phyloP scores from a whole-genome alignment of 2,329 filamentous ascomycete species.

The Colletotrichum spinosum region DNA sequence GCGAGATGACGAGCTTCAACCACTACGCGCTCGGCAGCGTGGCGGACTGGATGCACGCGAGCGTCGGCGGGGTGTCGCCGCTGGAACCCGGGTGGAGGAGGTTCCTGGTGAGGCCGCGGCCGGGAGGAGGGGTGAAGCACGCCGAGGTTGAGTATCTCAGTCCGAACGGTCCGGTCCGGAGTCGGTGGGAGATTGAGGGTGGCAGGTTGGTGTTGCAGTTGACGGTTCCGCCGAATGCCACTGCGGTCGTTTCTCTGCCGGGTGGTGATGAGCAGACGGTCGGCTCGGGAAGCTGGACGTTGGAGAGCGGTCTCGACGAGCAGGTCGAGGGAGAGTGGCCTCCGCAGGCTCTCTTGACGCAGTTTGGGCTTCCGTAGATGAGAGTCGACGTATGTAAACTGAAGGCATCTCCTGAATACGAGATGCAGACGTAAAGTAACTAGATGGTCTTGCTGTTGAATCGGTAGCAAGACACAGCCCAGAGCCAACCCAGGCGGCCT shows the following conservation, averaged over 20 bases:
- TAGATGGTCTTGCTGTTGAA: not conserved
- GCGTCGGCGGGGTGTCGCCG: constrained; percentile 43
- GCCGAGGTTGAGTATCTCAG: constrained; percentile 45
- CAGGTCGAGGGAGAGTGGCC: constrained; percentile 4
- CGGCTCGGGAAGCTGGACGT: constrained; percentile 9
- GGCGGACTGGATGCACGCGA: too few species aligned
- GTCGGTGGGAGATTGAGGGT: constrained; percentile 42
- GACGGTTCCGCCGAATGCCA: constrained; percentile 9
- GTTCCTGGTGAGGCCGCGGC: constrained; percentile 48
- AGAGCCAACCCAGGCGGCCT: not conserved
- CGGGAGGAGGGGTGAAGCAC: constrained; percentile 49
- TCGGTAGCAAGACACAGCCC: not conserved
- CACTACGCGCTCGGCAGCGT: too few species aligned
- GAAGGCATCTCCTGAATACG: too few species aligned
- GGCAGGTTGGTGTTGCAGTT: constrained; percentile 7
- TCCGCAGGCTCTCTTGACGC: constrained; percentile 14
- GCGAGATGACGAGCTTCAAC: too few species aligned
- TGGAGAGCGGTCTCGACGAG: constrained; percentile 8
- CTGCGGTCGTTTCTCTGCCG: constrained; percentile 10
- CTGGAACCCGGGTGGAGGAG: constrained; percentile 54
- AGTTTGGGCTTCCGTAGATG: constrained; percentile 6
- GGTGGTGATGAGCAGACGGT: constrained; percentile 10
- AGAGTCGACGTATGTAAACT: not conserved
- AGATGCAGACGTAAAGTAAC: too few species aligned
- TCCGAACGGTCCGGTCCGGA: constrained; percentile 44